Base-by-base conservation (phyloP, 2,329 filamentous ascomycete species). In the Hypoxylon sp. region DNA sequence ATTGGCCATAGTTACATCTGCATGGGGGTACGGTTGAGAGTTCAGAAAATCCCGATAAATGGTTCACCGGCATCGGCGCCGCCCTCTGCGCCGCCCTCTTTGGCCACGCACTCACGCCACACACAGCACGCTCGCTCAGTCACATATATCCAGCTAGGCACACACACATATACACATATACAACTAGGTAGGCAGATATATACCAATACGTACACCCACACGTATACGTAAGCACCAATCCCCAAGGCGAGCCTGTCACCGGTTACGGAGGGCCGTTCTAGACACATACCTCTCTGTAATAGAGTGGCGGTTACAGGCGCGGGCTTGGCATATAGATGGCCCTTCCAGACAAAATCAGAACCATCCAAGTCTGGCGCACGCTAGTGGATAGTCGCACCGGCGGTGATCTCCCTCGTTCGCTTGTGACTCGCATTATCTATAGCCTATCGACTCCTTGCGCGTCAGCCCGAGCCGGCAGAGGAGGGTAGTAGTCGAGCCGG, bases 1-100 rank as follows among this genome's bases (percentile, higher is more conserved):
- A 61, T 58, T 61, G 15, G 38, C 15, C 18, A 15, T 53, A 50
- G 54, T 61, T 58, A 56, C 57, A 61, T 55, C 42, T 47, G 48
- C 40, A 60, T 49, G 33, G 46, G 56, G 43, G 21, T 10, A 18
- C 15, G 11, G 4, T 31, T 11, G 21, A 51, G 37, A 20, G 17
- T 35, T 27, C n/a, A 48, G 15, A 33, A 48, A 20, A 47, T 27
- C 38, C 50, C 40, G 54, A 52, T 40, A 47, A 37, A 35, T 43
- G 43, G 38, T n/a, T 20, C 48, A 43, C 60, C 60, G 60, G 60
- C 60, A 63, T 63, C 58, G 50, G 60, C 60, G 50, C 47, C 53
- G 52, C 27, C 48, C 53, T 41, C 18, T 40, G 26, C 18, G 10
- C 51, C 38, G 54, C 35, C 31, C 27, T 38, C 41, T 21, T 53